phyloP scores from a whole-genome alignment of 176 grass and related monocot genomes.

The Juncus inflexus region DNA sequence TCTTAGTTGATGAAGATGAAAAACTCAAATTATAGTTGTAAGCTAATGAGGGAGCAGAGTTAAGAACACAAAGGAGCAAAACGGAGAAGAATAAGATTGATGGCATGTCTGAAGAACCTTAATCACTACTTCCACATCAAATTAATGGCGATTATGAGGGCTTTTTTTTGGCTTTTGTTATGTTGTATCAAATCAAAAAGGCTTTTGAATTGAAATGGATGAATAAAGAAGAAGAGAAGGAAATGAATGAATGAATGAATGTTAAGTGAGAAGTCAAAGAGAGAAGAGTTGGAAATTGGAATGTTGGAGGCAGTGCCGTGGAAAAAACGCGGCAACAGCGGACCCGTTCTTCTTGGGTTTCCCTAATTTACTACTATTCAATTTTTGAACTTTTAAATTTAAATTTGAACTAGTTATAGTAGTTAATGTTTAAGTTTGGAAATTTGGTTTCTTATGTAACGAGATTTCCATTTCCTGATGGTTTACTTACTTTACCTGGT shows the following conservation, averaged over 20 bases:
- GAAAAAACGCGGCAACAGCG: slow-evolving; percentile 62
- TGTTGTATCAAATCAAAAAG: slow-evolving; percentile 14
- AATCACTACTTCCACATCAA: slow-evolving; percentile 18
- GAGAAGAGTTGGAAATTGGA: slow-evolving; percentile 23
- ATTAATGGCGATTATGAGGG: slow-evolving; percentile 17
- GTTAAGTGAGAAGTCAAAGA: neutral
- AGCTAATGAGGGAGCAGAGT: neutral
- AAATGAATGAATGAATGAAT: neutral
- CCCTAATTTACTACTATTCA: neutral
- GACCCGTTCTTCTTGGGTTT: slow-evolving; percentile 3
- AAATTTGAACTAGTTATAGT: too few relatives aligned
- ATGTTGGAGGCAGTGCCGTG: slow-evolving; percentile 43
- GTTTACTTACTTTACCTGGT: too few relatives aligned
- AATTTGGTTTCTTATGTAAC: too few relatives aligned
- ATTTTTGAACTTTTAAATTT: neutral
- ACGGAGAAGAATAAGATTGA: slow-evolving; percentile 2
- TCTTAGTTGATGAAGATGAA: neutral
- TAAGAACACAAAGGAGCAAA: slow-evolving; percentile 13
- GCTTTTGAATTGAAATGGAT: neutral
- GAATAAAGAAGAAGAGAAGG: neutral
- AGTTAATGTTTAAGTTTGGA: too few relatives aligned
- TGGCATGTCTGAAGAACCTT: neutral
- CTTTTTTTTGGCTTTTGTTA: too few relatives aligned
- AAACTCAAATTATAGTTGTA: slow-evolving; percentile 14
- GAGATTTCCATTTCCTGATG: too few relatives aligned